phyloP scores from a whole-genome alignment of 192 early-diverging fungal species.

The Coemansia sp. region DNA sequence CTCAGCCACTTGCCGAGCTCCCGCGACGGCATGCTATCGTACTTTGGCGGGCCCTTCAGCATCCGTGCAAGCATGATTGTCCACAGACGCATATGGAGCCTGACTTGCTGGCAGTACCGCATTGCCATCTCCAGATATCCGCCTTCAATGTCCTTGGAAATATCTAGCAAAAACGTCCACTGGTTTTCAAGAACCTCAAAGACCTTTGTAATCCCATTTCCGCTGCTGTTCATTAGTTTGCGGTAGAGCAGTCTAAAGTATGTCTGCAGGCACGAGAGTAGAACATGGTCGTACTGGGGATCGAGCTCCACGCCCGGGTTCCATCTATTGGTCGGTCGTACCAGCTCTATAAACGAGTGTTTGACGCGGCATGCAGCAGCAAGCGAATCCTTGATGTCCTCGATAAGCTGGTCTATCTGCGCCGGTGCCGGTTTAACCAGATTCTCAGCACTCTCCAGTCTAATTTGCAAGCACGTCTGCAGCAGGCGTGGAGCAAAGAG shows the following conservation, averaged over 20 bases:
- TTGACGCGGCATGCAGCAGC: conserved; percentile 72
- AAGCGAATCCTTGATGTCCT: conserved; percentile 74
- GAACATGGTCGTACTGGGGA: conserved; percentile 67
- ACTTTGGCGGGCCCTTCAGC: conserved; percentile 41
- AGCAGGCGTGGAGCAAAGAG: conserved; percentile 79
- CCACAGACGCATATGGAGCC: conserved; percentile 37
- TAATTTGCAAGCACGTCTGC: conserved; percentile 76
- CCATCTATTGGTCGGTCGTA: conserved; percentile 66
- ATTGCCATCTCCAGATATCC: conserved; percentile 72
- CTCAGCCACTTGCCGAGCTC: conserved; percentile 45
- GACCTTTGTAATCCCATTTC: conserved; percentile 63
- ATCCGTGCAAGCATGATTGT: conserved; percentile 25
- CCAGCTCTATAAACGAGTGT: conserved; percentile 65
- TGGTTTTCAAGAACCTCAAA: conserved; percentile 80
- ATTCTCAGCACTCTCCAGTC: conserved; percentile 64
- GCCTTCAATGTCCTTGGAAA: conserved; percentile 71
- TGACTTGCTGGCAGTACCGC: conserved; percentile 68
- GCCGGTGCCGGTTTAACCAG: conserved; percentile 37
- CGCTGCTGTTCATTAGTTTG: conserved; percentile 64
- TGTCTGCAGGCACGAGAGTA: conserved; percentile 70
- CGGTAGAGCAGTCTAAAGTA: conserved; percentile 78
- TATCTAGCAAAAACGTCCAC: conserved; percentile 74
- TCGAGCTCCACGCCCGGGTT: conserved; percentile 63
- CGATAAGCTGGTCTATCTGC: conserved; percentile 75
- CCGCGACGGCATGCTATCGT: conserved; percentile 38